Evolutionary conservation across 345 rosid species (phyloP).

Genomic region (Gossypium sturtianum): DNA sequence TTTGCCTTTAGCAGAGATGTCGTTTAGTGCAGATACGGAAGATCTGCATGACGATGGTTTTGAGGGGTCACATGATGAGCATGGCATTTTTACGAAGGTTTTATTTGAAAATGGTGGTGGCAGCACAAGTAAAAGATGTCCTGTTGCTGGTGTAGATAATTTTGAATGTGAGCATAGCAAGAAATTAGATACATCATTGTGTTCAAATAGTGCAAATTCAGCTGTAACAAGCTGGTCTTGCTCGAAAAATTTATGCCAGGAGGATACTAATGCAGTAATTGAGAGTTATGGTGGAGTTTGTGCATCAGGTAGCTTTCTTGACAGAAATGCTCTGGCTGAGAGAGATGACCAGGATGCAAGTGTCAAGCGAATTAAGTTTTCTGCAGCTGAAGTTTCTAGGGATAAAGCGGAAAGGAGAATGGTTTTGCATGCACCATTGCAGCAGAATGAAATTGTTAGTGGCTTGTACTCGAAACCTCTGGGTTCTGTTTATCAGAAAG

Average conservation of each 20-base stretch:
- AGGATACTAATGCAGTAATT: constrained; percentile 29
- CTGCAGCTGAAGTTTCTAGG: constrained; percentile 25
- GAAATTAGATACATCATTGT: constrained; percentile 30
- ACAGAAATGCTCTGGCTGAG: constrained; percentile 30
- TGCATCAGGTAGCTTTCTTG: constrained; percentile 25
- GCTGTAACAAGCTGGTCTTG: constrained; percentile 45
- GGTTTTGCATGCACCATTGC: constrained; percentile 13
- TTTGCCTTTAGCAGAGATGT: constrained; percentile 33
- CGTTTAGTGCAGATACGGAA: constrained; percentile 20
- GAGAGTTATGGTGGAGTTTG: constrained; percentile 22
- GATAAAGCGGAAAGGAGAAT: constrained; percentile 20
- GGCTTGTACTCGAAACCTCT: constrained; percentile 17
- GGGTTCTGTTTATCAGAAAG: constrained; percentile 26
- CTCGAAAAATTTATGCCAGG: constrained; percentile 24
- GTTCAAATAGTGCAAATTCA: constrained; percentile 57
- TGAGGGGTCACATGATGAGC: constrained; percentile 59
- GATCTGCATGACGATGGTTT: constrained; percentile 42
- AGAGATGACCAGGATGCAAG: constrained; percentile 26
- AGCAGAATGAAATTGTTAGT: constrained; percentile 11
- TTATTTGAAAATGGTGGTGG: constrained; percentile 42
- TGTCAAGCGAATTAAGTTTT: constrained; percentile 46
- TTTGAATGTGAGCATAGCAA: constrained; percentile 42
- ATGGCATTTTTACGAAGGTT: constrained; percentile 44
- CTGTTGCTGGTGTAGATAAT: constrained; percentile 39
- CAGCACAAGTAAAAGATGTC: constrained; percentile 38